Evolutionary conservation across 2,329 filamentous ascomycete species (phyloP), one percentile per base, ranked within the genome.

Genomic region (Pseudogymnoascus sp.): DNA sequence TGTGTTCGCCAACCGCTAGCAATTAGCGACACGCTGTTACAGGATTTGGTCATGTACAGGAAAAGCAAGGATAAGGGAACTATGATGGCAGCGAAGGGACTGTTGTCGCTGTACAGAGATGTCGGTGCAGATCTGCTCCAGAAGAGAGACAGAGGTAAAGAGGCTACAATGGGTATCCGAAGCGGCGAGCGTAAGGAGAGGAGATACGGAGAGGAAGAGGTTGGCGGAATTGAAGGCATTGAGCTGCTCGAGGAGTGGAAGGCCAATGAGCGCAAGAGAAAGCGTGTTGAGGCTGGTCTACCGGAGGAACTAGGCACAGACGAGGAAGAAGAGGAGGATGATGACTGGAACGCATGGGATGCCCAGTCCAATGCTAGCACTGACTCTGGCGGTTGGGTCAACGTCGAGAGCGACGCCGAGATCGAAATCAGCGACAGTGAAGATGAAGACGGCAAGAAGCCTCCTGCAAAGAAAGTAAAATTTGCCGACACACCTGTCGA

Each of bases 61-160:
- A 96, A 95, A 78, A 95, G 90, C 71, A 99, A 99, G 71, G 94
- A 99, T 71, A 99, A 97, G 77, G 92, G 92, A 62, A 89, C 94
- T n/a, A 92, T 95, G 82, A 97, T 99, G 94, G 94, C 94, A 6
- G 91, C 92, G 12, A 92, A 94, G 72, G 92, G 94, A 64, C 77
- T 99, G 5, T 78, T 99, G 39, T 90, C 90, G 21, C 79, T 99
- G 5, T 99, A 95, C 76, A 81, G 94, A 66, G 92, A 97, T 70
- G 88, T 96, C 12, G 91, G 88, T 34, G 90, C 94, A 0, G 89
- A 95, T 65, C 82, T 97, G 75, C 77, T 99, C 62, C 88, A 87
- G 74, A 95, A 90, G 78, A 84, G 88, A 69, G 94, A 96, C 71
- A 84, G 94, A 67, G 94, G 94, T 68, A 95, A 95, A 76, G 85